Evolutionary conservation across 805 yeast species (phyloP), one percentile per base, ranked within the genome.

Genomic region (Monosporozyma aquatica): DNA sequence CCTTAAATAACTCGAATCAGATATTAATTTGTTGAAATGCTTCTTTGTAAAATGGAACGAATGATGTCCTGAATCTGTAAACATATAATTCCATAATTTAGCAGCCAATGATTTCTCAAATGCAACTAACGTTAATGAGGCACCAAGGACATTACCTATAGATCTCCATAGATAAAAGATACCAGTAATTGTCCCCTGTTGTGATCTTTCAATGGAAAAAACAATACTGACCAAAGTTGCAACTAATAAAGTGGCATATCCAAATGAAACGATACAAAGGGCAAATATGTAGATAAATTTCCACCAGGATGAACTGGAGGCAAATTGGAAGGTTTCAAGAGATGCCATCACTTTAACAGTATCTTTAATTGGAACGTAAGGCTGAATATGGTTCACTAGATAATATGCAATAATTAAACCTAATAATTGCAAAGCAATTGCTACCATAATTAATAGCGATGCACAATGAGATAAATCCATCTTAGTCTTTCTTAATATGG

Each of bases 221-320:
- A 72, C 72, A 28, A 68, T 71, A 40, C 71, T 57, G 0, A 83
- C 80, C 29, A 79, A 70, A 0, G 86, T 80, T 35, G 82, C 62
- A 53, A 79, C 73, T 8, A 75, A 61, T 1, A 82, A 56, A 50
- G 73, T 74, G 0, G 78, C 74, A 44, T 71, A 63, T 2, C 79
- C 76, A 10, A 76, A 73, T 5, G 74, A 61, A 4, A 68, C 49
- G 11, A 68, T 58, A 14, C 75, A 47, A 1, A 66, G 51, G 32
- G 63, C 49, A 4, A 58, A 14, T 3, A 58, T 46, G 8, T 57
- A 55, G 3, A 60, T 26, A 18, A 59, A n/a, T 38, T 55, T 61
- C 68, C 68, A 66, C 14, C 36, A 35, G 21, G 47, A 15, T 5
- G 55, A 46, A 4, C 43, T 38, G 2, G 56, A 47, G 14, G 42